Base-by-base conservation (phyloP, 179 eudicot genomes). In the Nepenthes alata region DNA sequence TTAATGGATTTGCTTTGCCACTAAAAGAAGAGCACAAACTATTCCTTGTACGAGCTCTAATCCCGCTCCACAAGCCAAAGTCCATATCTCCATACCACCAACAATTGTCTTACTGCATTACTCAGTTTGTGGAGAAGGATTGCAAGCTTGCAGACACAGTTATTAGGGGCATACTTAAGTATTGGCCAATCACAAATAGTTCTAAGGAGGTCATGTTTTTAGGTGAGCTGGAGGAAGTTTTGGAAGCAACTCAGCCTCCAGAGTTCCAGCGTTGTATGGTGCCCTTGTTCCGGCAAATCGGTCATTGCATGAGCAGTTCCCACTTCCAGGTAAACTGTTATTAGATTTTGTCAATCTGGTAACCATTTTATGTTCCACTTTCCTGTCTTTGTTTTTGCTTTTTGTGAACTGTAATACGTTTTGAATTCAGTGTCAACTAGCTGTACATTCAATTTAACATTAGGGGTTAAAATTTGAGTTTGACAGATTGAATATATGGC, bases 191-290 rank as follows among this genome's bases (percentile, higher is more conserved):
- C 49, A 77, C 81, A 45, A 73, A 77, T 57, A 77, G 78, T 64
- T 70, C 81, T 2, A 77, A 77, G 72, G 81, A 77, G 69, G 81
- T 78, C 5, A 67, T 78, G 81, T 78, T 78, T 57, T 64, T 78
- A 36, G 73, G 76, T 11, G 81, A 78, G 71, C 76, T 78, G 16
- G 81, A 78, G 62, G 81, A 78, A 59, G 81, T 78, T 49, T 59
- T 78, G 45, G 81, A 78, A 71, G 81, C 81, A n/a, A 78, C 81
- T 60, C 81, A 78, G 66, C 74, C 73, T 10, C 78, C 81, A 4
- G 81, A 78, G 49, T 78, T 78, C 14, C 81, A 78, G 66, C 75
- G 81, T 0, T 78, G 81, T 51, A 78, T 78, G 81, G 78, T 78
- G 35, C 78, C 81, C 44, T 57, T 78, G 60, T 78, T 77, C 58